Percentiles rank a stretch among this genome's conserved stretches.
phyloP scores from a whole-genome alignment of 495 filamentous ascomycete species.

The Symbiotaphrina buchneri region DNA sequence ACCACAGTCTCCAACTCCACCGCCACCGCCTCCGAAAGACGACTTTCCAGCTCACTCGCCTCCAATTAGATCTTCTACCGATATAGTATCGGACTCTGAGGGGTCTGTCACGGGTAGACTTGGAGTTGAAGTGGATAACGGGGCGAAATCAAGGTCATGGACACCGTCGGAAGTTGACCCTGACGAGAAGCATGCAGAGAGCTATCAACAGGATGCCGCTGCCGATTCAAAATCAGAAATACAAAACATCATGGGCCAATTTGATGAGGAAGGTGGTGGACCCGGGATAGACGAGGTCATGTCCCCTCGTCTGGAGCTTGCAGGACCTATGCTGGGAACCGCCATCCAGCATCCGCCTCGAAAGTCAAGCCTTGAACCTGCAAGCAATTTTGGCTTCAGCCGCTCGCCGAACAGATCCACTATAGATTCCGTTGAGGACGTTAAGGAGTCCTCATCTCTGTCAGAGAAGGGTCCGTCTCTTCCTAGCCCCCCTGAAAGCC shows the following conservation, averaged over 20 bases:
- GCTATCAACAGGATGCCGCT: slow-evolving; percentile 31
- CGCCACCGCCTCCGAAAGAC: neutral
- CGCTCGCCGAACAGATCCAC: no score
- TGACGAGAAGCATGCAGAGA: slow-evolving; percentile 1
- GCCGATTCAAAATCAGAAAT: slow-evolving; percentile 68
- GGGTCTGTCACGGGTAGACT: no score
- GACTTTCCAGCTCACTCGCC: no score
- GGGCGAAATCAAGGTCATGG: neutral
- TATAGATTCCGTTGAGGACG: no score
- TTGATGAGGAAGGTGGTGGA: slow-evolving; percentile 31
- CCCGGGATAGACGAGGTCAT: slow-evolving; percentile 54
- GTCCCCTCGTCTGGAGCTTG: slow-evolving; percentile 55
- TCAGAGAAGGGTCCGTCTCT: no score
- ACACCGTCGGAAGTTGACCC: neutral
- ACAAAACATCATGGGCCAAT: slow-evolving; percentile 82
- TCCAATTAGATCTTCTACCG: no score
- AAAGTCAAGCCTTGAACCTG: slow-evolving; percentile 60
- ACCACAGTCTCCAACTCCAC: neutral
- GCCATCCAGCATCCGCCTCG: slow-evolving; percentile 54
- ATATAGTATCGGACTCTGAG: no score
- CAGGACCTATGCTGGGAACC: slow-evolving; percentile 40
- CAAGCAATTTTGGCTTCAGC: no score
- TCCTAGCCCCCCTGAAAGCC: no score
- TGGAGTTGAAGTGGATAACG: neutral
- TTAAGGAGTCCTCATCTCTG: no score